phyloP scores from a whole-genome alignment of 179 eudicot species.

The Patellifolia procumbens region DNA sequence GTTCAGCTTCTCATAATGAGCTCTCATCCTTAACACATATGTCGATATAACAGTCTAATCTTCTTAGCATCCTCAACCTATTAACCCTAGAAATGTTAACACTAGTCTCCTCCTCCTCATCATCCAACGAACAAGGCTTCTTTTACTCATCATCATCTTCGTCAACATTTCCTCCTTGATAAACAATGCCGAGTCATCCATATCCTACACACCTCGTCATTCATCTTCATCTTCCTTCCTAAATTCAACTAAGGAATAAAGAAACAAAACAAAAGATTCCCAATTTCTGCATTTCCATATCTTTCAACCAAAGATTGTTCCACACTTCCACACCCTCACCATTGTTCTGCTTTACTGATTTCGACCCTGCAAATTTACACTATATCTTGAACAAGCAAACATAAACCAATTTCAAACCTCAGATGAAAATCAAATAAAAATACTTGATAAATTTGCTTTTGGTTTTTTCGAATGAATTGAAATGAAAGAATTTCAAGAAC shows the following conservation, averaged over 20 bases:
- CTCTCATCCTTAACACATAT: slow-evolving; percentile 76
- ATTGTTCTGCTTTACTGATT: too few relatives aligned
- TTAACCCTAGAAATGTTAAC: slow-evolving; percentile 69
- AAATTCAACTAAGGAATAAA: slow-evolving; percentile 68
- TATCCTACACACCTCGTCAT: slow-evolving; percentile 30
- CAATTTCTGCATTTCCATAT: slow-evolving; percentile 59
- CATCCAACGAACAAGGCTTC: slow-evolving; percentile 88
- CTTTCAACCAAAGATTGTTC: too few relatives aligned
- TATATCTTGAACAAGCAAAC: too few relatives aligned
- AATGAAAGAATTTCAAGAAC: too few relatives aligned
- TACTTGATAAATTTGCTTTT: too few relatives aligned
- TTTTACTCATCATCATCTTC: slow-evolving; percentile 39
- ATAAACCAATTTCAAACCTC: too few relatives aligned
- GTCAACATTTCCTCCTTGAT: slow-evolving; percentile 31
- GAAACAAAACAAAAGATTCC: slow-evolving; percentile 65
- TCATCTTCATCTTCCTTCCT: slow-evolving; percentile 50
- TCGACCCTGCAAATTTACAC: too few relatives aligned
- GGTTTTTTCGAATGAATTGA: too few relatives aligned
- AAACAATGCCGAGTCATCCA: slow-evolving; percentile 46
- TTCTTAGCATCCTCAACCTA: slow-evolving; percentile 78
- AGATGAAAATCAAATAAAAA: too few relatives aligned
- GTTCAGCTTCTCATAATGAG: slow-evolving; percentile 78
- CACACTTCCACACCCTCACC: too few relatives aligned
- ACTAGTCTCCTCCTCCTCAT: slow-evolving; percentile 61
- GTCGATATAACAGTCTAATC: slow-evolving; percentile 66